A percentile compares a stretch with the other conserved stretches of the same genome.
Evolutionary conservation across 768 basidiomycete genomes (phyloP).

Genomic region (Amanita subjunquillea): DNA sequence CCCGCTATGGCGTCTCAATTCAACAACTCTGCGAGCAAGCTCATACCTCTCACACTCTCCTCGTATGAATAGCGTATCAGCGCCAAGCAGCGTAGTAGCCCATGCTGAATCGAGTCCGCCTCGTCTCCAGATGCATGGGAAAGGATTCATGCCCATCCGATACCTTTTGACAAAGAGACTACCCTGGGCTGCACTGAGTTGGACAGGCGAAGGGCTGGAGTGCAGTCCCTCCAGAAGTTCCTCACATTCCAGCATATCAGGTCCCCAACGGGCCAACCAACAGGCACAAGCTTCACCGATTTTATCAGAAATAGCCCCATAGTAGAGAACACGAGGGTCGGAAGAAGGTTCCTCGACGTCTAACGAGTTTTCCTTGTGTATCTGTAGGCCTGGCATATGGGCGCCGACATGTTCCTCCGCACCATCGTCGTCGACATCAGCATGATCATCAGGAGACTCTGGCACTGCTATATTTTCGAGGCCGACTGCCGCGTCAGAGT

Average conservation of each 20-base stretch:
- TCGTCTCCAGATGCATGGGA: slow-evolving; percentile 60
- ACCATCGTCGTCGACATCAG: slow-evolving; percentile 8
- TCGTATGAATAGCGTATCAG: slow-evolving; percentile 71
- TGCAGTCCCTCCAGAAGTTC: slow-evolving; percentile 13
- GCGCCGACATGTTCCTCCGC: background rate
- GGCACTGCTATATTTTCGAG: slow-evolving; percentile 50
- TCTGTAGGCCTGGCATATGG: background rate
- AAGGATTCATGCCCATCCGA: slow-evolving; percentile 13
- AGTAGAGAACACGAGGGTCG: slow-evolving; percentile 43
- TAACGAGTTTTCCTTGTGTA: background rate
- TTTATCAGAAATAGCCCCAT: slow-evolving; percentile 85
- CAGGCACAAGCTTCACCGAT: slow-evolving; percentile 84
- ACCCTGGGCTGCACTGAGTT: background rate
- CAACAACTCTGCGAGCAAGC: slow-evolving; percentile 65
- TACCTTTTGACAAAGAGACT: slow-evolving; percentile 9
- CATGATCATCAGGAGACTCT: slow-evolving; percentile 27
- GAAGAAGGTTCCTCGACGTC: slow-evolving; percentile 4
- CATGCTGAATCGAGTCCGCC: slow-evolving; percentile 67
- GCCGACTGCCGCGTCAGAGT: slow-evolving; percentile 55
- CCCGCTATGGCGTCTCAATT: slow-evolving; percentile 52
- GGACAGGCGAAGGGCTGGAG: background rate
- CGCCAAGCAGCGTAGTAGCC: slow-evolving; percentile 64
- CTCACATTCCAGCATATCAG: slow-evolving; percentile 65
- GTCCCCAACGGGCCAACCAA: slow-evolving; percentile 83
- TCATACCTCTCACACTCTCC: slow-evolving; percentile 76